Base-by-base conservation (phyloP, 371 early-diverging fungal species). In the Cokeromyces recurvatus region DNA sequence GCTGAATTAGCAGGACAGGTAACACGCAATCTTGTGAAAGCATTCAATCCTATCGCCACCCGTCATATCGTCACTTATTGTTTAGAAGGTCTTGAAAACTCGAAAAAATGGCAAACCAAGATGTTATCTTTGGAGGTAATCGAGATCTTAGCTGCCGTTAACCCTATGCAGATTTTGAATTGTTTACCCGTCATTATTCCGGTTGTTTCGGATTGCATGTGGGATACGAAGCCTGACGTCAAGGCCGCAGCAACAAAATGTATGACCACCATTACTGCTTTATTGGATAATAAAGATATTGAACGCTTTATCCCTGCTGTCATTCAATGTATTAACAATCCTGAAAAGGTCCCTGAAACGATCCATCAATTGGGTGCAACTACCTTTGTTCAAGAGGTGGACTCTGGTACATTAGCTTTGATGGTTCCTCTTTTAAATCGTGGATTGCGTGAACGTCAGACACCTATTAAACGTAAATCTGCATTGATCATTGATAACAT, bases 401-500 rank as follows among this genome's bases (percentile, higher is more conserved):
- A 88, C 59, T 72, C 81, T 31, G 86, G 86, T 42, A 84, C 91
- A 16, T 77, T 90, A 21, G 83, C 89, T 66, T 79, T 90, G 62
- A 85, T 90, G 84, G 77, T 78, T 39, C 91, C 91, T 32, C 74
- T 90, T 15, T 61, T 90, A 46, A 54, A 65, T 53, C 86, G 89
- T 77, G 91, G 88, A 77, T 70, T 90, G 24, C 64, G 69, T 40
- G 84, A 81, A 58, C 71, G 81, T 44, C 58, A 65, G 23, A 81
- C 81, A 37, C 53, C 81, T 44, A 79, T 84, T 56, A 74, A 86
- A 55, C 89, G 91, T 77, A 86, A 87, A 64, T 71, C 87, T 52
- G 82, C 88, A 45, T 82, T 90, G 65, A 90, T 90, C 55, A 86
- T 90, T 40, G 86, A 86, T 59, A 91, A 91, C 74, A 81, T 91